Evolutionary conservation across 805 yeast genomes (phyloP), one percentile per base, ranked within the genome.

Genomic region (Saccharomycopsis amapae): DNA sequence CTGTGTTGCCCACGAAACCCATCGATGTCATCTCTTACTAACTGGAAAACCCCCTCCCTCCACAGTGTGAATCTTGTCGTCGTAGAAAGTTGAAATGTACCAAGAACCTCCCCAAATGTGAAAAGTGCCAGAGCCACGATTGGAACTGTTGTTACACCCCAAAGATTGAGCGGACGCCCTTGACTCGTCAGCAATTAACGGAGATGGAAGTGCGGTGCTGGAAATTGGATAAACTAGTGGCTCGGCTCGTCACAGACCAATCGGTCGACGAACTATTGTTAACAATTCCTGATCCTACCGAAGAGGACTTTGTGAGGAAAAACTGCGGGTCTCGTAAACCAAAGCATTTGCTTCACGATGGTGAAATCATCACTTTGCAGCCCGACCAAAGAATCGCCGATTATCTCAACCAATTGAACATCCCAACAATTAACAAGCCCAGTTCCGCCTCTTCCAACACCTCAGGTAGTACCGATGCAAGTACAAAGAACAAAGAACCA

Each of bases 141-240:
- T 81, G 94, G 84, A 73, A 73, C 26, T 86, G 96, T 61, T 64
- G 75, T 1, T 86, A 86, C 58, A 80, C 89, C 19, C 95, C 96
- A 13, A 69, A 84, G 50, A 73, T 80, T 1, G 80, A 82, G 28
- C 68, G 95, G 45, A 79, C 90, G 3, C 95, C 95, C 0, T 64
- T 86, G 46, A 86, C 95, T 0, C 67, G 96, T 54, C 86, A 83
- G 3, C 82, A 85, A 63, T 65, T 86, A 53, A 85, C 95, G 13
- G 74, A 74, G 44, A 87, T 86, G 24, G 95, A 86, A 61, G 72
- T 67, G 43, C 62, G 78, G 40, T 73, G 75, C 4, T 60, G 65
- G 30, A 67, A 61, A 32, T 58, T 79, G 46, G 81, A 78, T 56
- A 51, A 55, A 9, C 51, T 78, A 9, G 53, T 78, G 6, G 53